These are phyloP conservation scores for Phyllosticta paracitricarpa DNA, from an alignment of 2,329 filamentous ascomycete species.

Conservation along the genomic window DNA sequence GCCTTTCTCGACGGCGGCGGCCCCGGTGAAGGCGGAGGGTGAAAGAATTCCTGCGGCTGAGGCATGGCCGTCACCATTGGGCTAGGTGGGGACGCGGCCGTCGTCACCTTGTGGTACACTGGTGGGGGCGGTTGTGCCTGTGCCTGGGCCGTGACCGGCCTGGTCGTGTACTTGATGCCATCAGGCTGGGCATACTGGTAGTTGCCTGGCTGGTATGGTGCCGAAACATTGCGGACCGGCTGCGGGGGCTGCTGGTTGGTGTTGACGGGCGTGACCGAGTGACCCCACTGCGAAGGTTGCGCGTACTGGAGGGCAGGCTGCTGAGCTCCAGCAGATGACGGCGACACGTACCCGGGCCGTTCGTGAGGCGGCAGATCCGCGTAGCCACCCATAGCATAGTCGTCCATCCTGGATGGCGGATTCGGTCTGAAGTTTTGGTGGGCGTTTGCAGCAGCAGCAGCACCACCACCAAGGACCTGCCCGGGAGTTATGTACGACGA, in stretches of 20 bases:
- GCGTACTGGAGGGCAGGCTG: slow-evolving; percentile 24
- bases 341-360: slow-evolving; percentile 28
- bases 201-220: slow-evolving; percentile 13
- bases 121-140: slow-evolving; percentile 13
- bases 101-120: not conserved
- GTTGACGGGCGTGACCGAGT: slow-evolving; percentile 19
- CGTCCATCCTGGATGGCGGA: slow-evolving; percentile 10
- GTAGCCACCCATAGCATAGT: slow-evolving; percentile 36
- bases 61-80: slow-evolving; percentile 16
- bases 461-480: not conserved
- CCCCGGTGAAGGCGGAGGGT: slow-evolving; percentile 12
- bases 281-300: slow-evolving; percentile 19
- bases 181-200: slow-evolving; percentile 34
- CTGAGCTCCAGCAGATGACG: slow-evolving; percentile 9
- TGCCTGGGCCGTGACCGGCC: slow-evolving; percentile 21
- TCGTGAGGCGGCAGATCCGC: slow-evolving; percentile 35
- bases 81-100: not conserved
- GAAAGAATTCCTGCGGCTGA: slow-evolving; percentile 12
- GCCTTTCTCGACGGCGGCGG: slow-evolving; percentile 14
- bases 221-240: slow-evolving; percentile 9
- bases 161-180: slow-evolving; percentile 34
- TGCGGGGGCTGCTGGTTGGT: slow-evolving; percentile 14
- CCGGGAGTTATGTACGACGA: slow-evolving; percentile 9
- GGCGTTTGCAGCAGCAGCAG: not conserved
- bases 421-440: not conserved